phyloP scores from a whole-genome alignment of 2,329 filamentous ascomycete genomes.

The Aschersonia sp. region DNA sequence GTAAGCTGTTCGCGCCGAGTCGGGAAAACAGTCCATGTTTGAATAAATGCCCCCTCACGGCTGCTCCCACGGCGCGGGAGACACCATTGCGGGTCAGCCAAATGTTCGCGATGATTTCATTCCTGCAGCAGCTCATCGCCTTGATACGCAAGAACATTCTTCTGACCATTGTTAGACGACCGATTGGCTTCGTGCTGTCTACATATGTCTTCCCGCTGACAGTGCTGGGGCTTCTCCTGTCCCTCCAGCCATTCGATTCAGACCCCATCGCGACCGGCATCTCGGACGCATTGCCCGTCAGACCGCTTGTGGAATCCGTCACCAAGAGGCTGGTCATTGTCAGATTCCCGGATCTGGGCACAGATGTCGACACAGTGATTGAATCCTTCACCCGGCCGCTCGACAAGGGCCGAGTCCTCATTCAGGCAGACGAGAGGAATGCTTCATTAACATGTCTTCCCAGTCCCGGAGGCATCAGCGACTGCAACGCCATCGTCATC shows the following conservation, averaged over 20 bases:
- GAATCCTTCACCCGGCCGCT: slow-evolving; percentile 10
- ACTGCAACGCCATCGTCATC: slow-evolving; percentile 14
- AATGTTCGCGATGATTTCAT: not conserved
- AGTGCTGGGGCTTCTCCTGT: slow-evolving; percentile 14
- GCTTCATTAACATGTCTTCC: slow-evolving; percentile 9
- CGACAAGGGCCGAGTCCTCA: slow-evolving; percentile 4
- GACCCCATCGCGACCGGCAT: slow-evolving; percentile 6
- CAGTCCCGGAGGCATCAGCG: slow-evolving; percentile 12
- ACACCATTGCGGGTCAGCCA: no score
- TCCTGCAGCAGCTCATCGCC: not conserved
- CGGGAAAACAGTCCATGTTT: no score
- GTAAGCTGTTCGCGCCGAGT: no score
- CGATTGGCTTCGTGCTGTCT: slow-evolving; percentile 9
- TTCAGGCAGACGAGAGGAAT: slow-evolving; percentile 7
- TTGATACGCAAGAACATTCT: slow-evolving; percentile 7
- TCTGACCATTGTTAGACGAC: slow-evolving; percentile 4
- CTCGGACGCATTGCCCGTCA: slow-evolving; percentile 8
- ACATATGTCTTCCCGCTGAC: slow-evolving; percentile 13
- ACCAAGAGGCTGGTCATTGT: slow-evolving; percentile 13
- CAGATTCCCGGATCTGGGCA: slow-evolving; percentile 7
- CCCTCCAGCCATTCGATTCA: slow-evolving; percentile 12
- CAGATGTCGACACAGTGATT: slow-evolving; percentile 12
- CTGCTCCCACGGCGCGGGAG: no score
- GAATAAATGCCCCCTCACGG: no score
- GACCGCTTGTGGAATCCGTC: slow-evolving; percentile 7